Evolutionary conservation across 345 rosid genomes (phyloP), one percentile per base, ranked within the genome.

Genomic region (Camelina neglecta): DNA sequence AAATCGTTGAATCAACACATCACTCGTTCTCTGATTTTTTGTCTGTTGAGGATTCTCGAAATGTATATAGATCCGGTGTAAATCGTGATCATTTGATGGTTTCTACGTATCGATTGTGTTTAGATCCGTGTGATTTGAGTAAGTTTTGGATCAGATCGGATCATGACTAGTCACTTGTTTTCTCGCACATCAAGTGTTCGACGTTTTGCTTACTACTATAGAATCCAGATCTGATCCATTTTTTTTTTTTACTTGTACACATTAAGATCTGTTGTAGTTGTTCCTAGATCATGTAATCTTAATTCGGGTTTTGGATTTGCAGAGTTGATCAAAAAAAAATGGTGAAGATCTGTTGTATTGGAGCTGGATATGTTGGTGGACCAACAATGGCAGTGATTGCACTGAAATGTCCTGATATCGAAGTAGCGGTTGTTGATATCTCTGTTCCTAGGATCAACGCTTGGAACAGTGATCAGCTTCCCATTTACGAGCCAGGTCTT

Each of bases 341-440:
- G 98, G 98, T 93, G 91, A 93, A 93, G 87, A 86, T 93, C 83
- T 93, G 98, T 74, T 93, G 98, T 80, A 93, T 93, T 64, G 98
- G 98, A 80, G 98, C 98, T 57, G 98, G 98, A 24, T 93, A 93
- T 78, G 98, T 93, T 1, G 98, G 98, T 9, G 98, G 98, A 50
- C 98, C 98, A 2, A 90, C 98, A 44, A 93, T 93, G 98, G 98
- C 98, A 0, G 92, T 93, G 60, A 93, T 93, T 82, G 96, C 98
- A 20, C 82, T 87, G 6, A 93, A 93, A 82, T 90, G 96, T 79
- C 90, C 98, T 7, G 66, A 81, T 11, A 74, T 93, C 80, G 96
- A 92, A 81, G 96, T 92, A 69, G 97, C 81, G 6, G 97, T 92
- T 50, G 97, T 92, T 58, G 97, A 92, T 73, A 92, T 92, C 80